phyloP scores from a whole-genome alignment of 495 filamentous ascomycete species.

The Penicillium coprophilum region DNA sequence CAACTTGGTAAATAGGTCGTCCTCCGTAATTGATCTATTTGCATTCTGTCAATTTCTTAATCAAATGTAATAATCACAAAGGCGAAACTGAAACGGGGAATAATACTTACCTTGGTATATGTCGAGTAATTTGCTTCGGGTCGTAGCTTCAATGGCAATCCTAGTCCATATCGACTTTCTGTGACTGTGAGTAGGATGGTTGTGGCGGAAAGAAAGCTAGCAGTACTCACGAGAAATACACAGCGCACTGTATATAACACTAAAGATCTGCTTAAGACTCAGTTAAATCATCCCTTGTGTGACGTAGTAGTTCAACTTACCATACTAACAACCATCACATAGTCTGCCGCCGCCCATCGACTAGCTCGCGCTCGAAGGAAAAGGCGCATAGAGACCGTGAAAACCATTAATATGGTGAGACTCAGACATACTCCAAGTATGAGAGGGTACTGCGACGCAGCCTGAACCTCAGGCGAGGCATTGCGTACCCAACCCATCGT shows the following conservation, averaged over 20 bases:
- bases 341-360: slow-evolving; percentile 47
- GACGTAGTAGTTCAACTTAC: slow-evolving; percentile 21
- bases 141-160: slow-evolving; percentile 42
- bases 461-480: slow-evolving; percentile 40
- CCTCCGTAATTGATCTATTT: slow-evolving; percentile 54
- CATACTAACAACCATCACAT: slow-evolving; percentile 46
- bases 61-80: not conserved
- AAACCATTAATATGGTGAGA: slow-evolving; percentile 40
- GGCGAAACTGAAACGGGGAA: not conserved
- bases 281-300: not conserved
- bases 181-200: not conserved
- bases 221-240: slow-evolving; percentile 50
- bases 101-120: slow-evolving; percentile 37
- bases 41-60: not conserved
- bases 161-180: slow-evolving; percentile 56
- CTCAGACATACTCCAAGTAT: slow-evolving; percentile 48
- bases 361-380: slow-evolving; percentile 35
- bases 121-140: slow-evolving; percentile 38
- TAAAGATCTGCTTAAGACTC: slow-evolving; percentile 32
- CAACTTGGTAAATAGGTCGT: slow-evolving; percentile 58
- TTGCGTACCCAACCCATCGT: slow-evolving; percentile 48
- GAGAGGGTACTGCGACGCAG: slow-evolving; percentile 39
- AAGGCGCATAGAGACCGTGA: slow-evolving; percentile 37
- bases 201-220: not conserved
- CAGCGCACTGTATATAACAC: slow-evolving; percentile 48